Base-by-base conservation (phyloP, 257 asterid genomes). In the Linaria vulgaris region DNA sequence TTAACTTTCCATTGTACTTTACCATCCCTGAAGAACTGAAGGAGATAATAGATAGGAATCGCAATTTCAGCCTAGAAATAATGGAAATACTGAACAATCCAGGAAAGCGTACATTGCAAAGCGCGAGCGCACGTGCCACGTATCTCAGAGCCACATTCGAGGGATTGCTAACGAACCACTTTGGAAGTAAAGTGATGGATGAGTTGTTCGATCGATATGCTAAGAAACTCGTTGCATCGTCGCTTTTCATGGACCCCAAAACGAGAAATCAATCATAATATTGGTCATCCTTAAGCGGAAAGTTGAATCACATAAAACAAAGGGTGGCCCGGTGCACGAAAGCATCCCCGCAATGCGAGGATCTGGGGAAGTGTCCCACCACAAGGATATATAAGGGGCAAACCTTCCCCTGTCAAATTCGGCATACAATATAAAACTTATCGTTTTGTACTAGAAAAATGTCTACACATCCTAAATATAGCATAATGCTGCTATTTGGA, bases 1-100 rank as follows among this genome's bases (percentile, higher is more conserved):
- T 73, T 72, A 72, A 76, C 52, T 46, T 76, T 41, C 79, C 77
- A 17, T 14, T 53, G 19, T 76, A 76, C 43, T 53, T 71, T 5
- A 52, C 74, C 17, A 51, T 65, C 39, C 62, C 64, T 16, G 43
- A 59, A 27, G 81, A 79, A 24, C 14, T 79, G 43, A 45, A 56
- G 44, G 41, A 22, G 5, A 37, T 67, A 19, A 60, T 76, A 37
- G 59, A 59, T 11, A 60, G 10, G 66, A 79, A 63, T 48, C 22
- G 59, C 1, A 34, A 5, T 45, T 79, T 73, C 61, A 67, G 54
- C 19, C 34, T 67, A 5, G 78, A 79, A 50, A 70, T 13, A 56
- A 67, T 79, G 76, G 73, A 70, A 30, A 39, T 59, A 10, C 45
- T 59, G 9, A 50, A 59, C 44, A 59, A 64, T 64, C 69, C 69